phyloP scores from a whole-genome alignment of 495 filamentous ascomycete species.

The Penicillium canariense region DNA sequence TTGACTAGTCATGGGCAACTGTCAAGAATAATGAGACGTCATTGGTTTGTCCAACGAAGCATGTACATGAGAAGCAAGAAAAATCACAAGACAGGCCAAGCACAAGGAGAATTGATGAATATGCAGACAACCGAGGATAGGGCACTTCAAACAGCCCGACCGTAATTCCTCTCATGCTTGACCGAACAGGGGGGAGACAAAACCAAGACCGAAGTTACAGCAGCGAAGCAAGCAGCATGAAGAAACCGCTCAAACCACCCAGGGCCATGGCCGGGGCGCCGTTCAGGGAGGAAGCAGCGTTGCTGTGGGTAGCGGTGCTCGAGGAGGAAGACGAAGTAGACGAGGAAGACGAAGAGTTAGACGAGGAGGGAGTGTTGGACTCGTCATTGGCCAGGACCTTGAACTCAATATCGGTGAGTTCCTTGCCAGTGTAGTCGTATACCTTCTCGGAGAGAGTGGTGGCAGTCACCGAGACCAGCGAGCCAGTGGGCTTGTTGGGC shows the following conservation, averaged over 20 bases:
- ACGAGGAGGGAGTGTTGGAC: constrained; percentile 53
- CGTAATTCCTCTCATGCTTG: neutral
- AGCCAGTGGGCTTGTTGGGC: constrained; percentile 50
- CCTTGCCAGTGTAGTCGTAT: constrained; percentile 51
- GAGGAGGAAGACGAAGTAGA: constrained; percentile 35
- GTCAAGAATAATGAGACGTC: constrained; percentile 2
- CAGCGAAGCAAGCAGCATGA: constrained; percentile 29
- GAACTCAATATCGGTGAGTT: constrained; percentile 54
- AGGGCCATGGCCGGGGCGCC: constrained; percentile 19
- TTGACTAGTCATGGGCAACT: neutral
- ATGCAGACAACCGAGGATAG: neutral
- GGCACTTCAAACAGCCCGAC: neutral
- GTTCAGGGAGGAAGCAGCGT: constrained; percentile 20
- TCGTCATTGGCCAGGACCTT: constrained; percentile 47
- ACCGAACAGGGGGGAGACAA: neutral
- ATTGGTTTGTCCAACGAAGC: constrained; percentile 15
- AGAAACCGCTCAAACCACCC: constrained; percentile 24
- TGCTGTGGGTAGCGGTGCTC: constrained; percentile 27
- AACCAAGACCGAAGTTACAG: constrained; percentile 13
- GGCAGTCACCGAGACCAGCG: constrained; percentile 56
- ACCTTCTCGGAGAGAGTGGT: constrained; percentile 52
- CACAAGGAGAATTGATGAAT: neutral
- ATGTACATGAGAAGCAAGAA: constrained; percentile 17
- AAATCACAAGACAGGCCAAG: constrained; percentile 12
- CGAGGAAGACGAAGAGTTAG: constrained; percentile 38